These are phyloP conservation scores for Helichrysum umbraculigerum DNA, from an alignment of 129 eudicot species.

Conservation along the genomic window DNA sequence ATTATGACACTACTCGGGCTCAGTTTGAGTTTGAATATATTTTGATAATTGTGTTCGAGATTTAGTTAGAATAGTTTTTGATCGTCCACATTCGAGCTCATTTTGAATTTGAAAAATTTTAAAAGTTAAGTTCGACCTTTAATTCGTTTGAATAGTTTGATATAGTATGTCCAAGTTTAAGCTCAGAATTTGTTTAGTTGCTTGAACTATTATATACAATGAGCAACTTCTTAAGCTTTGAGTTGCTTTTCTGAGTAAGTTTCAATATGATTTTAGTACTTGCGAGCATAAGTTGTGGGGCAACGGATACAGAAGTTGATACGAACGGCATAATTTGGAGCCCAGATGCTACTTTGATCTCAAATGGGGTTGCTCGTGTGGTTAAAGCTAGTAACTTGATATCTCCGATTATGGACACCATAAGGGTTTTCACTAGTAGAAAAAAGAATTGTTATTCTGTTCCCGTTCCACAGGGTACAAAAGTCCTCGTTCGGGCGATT, in stretches of 20 bases:
- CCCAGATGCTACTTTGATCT: conserved; percentile 10
- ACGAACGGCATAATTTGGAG: conserved; percentile 11
- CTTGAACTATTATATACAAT: no score
- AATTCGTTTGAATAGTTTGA: no score
- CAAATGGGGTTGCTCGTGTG: conserved; percentile 26
- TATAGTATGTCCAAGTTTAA: no score
- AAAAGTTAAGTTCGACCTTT: no score
- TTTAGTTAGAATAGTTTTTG: no score
- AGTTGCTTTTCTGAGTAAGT: not conserved
- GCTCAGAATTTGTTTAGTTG: no score
- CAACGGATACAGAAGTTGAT: not conserved
- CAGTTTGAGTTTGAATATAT: no score
- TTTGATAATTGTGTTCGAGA: no score
- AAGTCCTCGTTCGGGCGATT: conserved; percentile 32
- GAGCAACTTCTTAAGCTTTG: no score
- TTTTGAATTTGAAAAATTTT: no score
- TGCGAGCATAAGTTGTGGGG: conserved; percentile 38
- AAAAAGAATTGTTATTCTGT: conserved; percentile 32
- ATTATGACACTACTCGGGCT: no score
- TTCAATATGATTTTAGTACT: conserved; percentile 20
- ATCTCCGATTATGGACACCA: conserved; percentile 23
- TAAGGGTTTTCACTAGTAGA: conserved; percentile 30
- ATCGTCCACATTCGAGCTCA: no score
- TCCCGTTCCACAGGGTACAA: conserved; percentile 18
- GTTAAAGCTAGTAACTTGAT: conserved; percentile 17